phyloP scores from a whole-genome alignment of 2,329 filamentous ascomycete species.

The Penicillium italicum region DNA sequence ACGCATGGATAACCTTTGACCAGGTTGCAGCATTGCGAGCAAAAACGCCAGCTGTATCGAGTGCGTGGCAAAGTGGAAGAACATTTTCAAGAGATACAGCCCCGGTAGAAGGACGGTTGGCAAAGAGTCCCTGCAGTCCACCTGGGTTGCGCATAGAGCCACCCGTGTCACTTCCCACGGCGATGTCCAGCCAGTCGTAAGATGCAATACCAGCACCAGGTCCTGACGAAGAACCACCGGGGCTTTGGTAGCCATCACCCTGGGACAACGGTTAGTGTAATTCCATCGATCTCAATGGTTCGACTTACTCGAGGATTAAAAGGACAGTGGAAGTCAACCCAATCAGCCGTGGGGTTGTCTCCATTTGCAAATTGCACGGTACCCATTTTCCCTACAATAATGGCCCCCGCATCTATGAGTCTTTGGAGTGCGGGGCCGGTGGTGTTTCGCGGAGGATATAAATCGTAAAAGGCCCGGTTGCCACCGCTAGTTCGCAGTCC shows the following conservation, averaged over 20 bases:
- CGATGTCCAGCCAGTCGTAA: slow-evolving; percentile 34
- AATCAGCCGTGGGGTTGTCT: slow-evolving; percentile 28
- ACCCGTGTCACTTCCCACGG: too few species aligned
- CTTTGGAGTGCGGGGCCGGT: slow-evolving; percentile 53
- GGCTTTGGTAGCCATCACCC: slow-evolving; percentile 34
- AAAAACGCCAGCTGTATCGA: too few species aligned
- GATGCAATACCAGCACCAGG: slow-evolving; percentile 25
- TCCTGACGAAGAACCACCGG: slow-evolving; percentile 22
- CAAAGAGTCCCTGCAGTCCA: too few species aligned
- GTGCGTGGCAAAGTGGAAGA: too few species aligned
- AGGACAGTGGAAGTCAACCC: slow-evolving; percentile 38
- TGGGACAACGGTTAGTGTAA: background rate
- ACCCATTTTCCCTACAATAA: too few species aligned
- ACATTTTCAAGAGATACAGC: too few species aligned
- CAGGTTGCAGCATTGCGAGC: too few species aligned
- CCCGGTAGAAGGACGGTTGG: too few species aligned
- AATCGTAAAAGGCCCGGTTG: slow-evolving; percentile 55
- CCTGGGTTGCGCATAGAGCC: too few species aligned
- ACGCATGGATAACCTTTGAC: too few species aligned
- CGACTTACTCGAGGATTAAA: slow-evolving; percentile 34
- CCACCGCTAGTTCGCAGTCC: slow-evolving; percentile 57
- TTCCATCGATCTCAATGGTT: too few species aligned
- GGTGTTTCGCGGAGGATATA: slow-evolving; percentile 47
- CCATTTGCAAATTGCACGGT: slow-evolving; percentile 36
- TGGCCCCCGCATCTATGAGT: slow-evolving; percentile 60